These are phyloP conservation scores for Trametes coccinea DNA, from an alignment of 768 basidiomycete genomes.

Conservation along the genomic window DNA sequence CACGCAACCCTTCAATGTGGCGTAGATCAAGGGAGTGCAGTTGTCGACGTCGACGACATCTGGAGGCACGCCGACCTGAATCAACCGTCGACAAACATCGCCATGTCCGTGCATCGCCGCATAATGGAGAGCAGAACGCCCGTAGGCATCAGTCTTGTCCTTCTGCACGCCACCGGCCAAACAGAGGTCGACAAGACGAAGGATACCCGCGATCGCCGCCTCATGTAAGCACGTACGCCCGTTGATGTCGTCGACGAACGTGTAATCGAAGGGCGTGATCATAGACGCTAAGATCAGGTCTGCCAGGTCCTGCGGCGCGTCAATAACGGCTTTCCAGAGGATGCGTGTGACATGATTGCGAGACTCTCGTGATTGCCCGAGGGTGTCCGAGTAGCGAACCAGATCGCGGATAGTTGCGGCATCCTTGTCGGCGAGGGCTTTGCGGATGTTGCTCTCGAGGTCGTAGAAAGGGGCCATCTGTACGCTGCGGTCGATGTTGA, in stretches of 20 bases:
- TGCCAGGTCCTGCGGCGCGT: constrained; percentile 70
- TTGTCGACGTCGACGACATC: constrained; percentile 88
- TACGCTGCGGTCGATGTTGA: constrained; percentile 57
- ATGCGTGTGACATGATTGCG: constrained; percentile 83
- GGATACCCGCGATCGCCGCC: constrained; percentile 82
- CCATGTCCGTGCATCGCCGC: constrained; percentile 92
- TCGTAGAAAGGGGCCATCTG: constrained; percentile 80
- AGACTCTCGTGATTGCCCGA: constrained; percentile 59
- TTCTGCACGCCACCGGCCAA: constrained; percentile 70
- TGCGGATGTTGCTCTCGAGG: constrained; percentile 83
- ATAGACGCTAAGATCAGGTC: constrained; percentile 74
- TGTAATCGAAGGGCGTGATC: constrained; percentile 77
- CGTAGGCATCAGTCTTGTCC: constrained; percentile 83
- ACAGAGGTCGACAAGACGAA: constrained; percentile 79
- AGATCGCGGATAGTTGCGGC: constrained; percentile 64
- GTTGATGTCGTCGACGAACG: constrained; percentile 96
- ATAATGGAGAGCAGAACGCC: constrained; percentile 92
- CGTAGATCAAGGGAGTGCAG: constrained; percentile 91
- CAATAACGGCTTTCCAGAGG: constrained; percentile 89
- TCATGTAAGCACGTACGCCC: constrained; percentile 92
- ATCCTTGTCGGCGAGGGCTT: constrained; percentile 68
- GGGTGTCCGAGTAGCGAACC: constrained; percentile 65
- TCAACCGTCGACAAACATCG: constrained; percentile 69
- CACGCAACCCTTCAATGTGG: constrained; percentile 81
- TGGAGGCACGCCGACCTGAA: constrained; percentile 66